These are phyloP conservation scores for Entomortierella beljakovae DNA, from an alignment of 192 early-diverging fungal genomes.

Conservation along the genomic window DNA sequence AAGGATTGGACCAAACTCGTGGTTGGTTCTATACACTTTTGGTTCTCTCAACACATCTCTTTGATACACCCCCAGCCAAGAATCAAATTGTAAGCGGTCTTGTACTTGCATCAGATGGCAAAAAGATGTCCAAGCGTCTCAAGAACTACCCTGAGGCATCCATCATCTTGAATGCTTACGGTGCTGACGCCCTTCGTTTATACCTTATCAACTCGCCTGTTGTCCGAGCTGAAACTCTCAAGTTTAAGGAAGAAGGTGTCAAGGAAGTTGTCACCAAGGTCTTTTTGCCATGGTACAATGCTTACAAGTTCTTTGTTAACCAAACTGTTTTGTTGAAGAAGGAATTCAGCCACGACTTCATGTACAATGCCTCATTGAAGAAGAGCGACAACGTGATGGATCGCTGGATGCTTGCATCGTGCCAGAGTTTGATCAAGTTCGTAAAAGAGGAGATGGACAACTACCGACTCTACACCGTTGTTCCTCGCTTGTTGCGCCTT, in stretches of 20 bases:
- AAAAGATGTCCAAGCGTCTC: conserved; percentile 98
- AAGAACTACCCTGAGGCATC: conserved; percentile 99
- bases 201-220: conserved; percentile 99
- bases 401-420: conserved; percentile 96
- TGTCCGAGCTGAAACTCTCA: conserved; percentile 94
- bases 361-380: conserved; percentile 77
- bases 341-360: conserved; percentile 82
- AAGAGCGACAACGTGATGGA: conserved; percentile 96
- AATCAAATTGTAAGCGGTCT: conserved; percentile 98
- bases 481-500: conserved; percentile 88
- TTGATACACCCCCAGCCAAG: conserved; percentile 94
- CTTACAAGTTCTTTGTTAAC: conserved; percentile 95
- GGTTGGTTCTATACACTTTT: conserved; percentile 99
- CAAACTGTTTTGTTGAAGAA: conserved; percentile 93
- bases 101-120: conserved; percentile 95
- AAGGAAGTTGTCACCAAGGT: conserved; percentile 95
- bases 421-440: conserved; percentile 94
- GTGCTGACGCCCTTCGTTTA: conserved; percentile 94
- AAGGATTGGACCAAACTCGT: conserved; percentile 99
- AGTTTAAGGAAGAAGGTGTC: conserved; percentile 97
- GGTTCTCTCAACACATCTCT: conserved; percentile 96
- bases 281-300: conserved; percentile 99
- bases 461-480: conserved; percentile 98
- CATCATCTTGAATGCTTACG: conserved; percentile 85
- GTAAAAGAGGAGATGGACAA: conserved; percentile 93